Conservation (phyloP, 805 yeast genomes). For the Sugiyamaella americana region DNA sequence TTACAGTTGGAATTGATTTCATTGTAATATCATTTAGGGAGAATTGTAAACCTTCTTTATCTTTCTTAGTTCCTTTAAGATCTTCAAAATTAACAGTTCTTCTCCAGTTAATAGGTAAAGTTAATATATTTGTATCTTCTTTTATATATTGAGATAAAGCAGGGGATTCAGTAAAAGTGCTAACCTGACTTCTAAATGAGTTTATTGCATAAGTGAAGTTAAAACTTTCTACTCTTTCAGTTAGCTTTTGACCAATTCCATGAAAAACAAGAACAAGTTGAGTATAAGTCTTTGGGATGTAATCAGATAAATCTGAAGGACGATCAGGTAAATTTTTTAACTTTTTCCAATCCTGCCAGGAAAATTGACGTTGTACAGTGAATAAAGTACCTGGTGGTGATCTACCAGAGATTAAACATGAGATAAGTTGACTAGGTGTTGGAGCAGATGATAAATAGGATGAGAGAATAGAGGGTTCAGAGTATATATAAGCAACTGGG, state of each 20-base stretch:
- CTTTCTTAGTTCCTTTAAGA: constrained; percentile 12
- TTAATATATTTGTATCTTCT: constrained; percentile 21
- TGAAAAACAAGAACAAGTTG: constrained; percentile 79
- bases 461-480: constrained; percentile 7
- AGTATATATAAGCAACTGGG: constrained; percentile 20
- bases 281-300: constrained; percentile 38
- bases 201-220: constrained; percentile 72
- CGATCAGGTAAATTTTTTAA: constrained; percentile 25
- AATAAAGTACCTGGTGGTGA: constrained; percentile 20
- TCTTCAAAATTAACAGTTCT: constrained; percentile 44
- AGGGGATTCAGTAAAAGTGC: constrained; percentile 22
- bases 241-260: constrained; percentile 90
- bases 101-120: constrained; percentile 87
- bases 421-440: constrained; percentile 12
- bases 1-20: constrained; percentile 66
- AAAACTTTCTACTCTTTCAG: constrained; percentile 69
- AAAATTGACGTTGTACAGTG: constrained; percentile 28
- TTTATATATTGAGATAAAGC: constrained; percentile 18
- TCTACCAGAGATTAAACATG: constrained; percentile 19
- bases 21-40: constrained; percentile 61
- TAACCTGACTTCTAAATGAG: constrained; percentile 32
- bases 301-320: constrained; percentile 23
- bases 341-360: constrained; percentile 29
- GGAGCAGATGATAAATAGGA: constrained; percentile 14
- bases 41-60: constrained; percentile 8